Evolutionary conservation across 805 yeast species (phyloP).

Genomic region (Saturnispora halmiae): DNA sequence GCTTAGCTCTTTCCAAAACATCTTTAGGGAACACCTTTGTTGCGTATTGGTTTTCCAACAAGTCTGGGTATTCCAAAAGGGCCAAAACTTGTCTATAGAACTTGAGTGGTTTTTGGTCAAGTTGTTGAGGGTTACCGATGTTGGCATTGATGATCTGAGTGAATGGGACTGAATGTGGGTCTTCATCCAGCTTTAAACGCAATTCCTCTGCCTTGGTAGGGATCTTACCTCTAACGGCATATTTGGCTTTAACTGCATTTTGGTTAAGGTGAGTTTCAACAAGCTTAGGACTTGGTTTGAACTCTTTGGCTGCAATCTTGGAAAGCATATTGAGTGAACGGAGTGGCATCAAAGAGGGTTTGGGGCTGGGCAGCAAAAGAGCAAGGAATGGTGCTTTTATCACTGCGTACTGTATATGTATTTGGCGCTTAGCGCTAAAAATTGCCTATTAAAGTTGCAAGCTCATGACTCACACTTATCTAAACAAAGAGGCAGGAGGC

Average conservation of each 20-base stretch:
- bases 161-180: conserved; percentile 66
- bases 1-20: conserved; percentile 61
- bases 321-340: conserved; percentile 7
- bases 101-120: conserved; percentile 90
- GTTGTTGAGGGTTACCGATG: conserved; percentile 96
- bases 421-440: conserved; percentile 3
- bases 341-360: conserved; percentile 5
- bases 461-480: not conserved
- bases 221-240: conserved; percentile 91
- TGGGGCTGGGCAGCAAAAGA: not conserved
- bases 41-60: conserved; percentile 35
- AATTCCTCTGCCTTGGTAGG: conserved; percentile 92
- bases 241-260: conserved; percentile 73
- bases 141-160: conserved; percentile 75
- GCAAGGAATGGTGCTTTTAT: too few species aligned
- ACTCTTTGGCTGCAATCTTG: conserved; percentile 12
- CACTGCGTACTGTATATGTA: too few species aligned
- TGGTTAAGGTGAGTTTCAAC: conserved; percentile 53
- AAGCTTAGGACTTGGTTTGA: conserved; percentile 30
- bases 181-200: conserved; percentile 41
- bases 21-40: conserved; percentile 46
- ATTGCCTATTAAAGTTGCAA: not conserved
- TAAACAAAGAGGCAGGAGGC: conserved; percentile 1
- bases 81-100: conserved; percentile 90
- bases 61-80: conserved; percentile 72